A percentile compares a stretch with the other conserved stretches of the same genome.
Evolutionary conservation across 2,329 filamentous ascomycete species (phyloP).

Genomic region (Pseudocercospora crystallina): DNA sequence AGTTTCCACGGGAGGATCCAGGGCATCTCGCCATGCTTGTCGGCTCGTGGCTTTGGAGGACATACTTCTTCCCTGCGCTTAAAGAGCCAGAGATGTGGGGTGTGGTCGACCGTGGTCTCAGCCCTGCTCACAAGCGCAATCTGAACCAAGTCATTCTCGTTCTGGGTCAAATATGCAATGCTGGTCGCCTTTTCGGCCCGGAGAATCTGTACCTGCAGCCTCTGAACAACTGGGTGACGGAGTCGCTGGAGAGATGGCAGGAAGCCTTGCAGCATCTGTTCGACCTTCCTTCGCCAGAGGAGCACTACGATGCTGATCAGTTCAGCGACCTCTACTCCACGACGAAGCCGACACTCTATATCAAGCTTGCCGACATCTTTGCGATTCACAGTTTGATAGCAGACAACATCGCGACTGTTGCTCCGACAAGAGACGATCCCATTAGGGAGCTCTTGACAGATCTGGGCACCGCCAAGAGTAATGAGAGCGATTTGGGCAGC

Average conservation of each 20-base stretch:
- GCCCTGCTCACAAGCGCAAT: slow-evolving; percentile 90
- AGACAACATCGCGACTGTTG: slow-evolving; percentile 73
- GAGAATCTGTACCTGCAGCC: slow-evolving; percentile 96
- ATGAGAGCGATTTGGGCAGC: slow-evolving; percentile 70
- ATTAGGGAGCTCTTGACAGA: slow-evolving; percentile 90
- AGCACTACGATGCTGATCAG: slow-evolving; percentile 96
- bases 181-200: slow-evolving; percentile 85
- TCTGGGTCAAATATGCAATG: slow-evolving; percentile 79
- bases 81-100: slow-evolving; percentile 89
- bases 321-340: slow-evolving; percentile 97
- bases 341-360: slow-evolving; percentile 96
- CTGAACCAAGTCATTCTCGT: slow-evolving; percentile 89
- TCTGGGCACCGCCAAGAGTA: slow-evolving; percentile 91
- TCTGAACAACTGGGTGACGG: slow-evolving; percentile 84
- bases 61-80: slow-evolving; percentile 87
- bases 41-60: slow-evolving; percentile 89
- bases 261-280: slow-evolving; percentile 77
- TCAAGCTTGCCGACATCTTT: slow-evolving; percentile 97
- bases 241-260: slow-evolving; percentile 77
- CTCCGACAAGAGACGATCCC: slow-evolving; percentile 78
- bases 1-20: slow-evolving; percentile 77
- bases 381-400: slow-evolving; percentile 88
- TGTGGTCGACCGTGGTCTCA: slow-evolving; percentile 84
- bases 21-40: slow-evolving; percentile 78
- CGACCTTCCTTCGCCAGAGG: slow-evolving; percentile 79